These are phyloP conservation scores for Silene vulgaris DNA, from an alignment of 179 eudicot species.

Conservation along the genomic window DNA sequence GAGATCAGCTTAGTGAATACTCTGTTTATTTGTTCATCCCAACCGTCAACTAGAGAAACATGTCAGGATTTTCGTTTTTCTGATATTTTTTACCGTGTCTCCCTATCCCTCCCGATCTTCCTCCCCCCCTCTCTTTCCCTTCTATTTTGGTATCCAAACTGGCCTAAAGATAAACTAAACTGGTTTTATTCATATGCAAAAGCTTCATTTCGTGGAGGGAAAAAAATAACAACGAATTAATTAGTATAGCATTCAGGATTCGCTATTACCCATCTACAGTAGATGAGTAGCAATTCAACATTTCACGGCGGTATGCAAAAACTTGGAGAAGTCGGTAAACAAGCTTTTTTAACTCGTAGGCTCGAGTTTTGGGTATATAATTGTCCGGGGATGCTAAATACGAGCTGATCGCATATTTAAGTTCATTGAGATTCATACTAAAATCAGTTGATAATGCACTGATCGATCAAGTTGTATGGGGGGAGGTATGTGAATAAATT, in stretches of 20 bases:
- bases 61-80: constrained; percentile 2
- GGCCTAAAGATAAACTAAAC: not conserved
- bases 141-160: too few species aligned
- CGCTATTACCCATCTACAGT: too few species aligned
- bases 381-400: not conserved
- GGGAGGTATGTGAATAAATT: constrained; percentile 9
- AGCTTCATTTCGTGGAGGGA: not conserved
- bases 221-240: not conserved
- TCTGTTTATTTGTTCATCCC: constrained; percentile 12
- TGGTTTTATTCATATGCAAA: not conserved
- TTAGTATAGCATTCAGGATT: not conserved
- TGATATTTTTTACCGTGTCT: not conserved
- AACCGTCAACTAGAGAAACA: constrained; percentile 21
- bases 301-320: not conserved
- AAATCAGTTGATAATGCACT: not conserved
- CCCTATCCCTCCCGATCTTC: too few species aligned
- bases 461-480: not conserved
- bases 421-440: not conserved
- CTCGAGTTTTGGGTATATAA: not conserved
- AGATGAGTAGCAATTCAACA: too few species aligned
- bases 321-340: not conserved
- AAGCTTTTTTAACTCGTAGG: not conserved
- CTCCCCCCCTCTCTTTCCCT: too few species aligned
- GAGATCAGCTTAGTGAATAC: not conserved
- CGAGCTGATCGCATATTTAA: not conserved